A percentile compares a stretch with the other conserved stretches of the same genome.
Conservation (phyloP, 78 protist species). For the Diacronema lutheri region DNA sequence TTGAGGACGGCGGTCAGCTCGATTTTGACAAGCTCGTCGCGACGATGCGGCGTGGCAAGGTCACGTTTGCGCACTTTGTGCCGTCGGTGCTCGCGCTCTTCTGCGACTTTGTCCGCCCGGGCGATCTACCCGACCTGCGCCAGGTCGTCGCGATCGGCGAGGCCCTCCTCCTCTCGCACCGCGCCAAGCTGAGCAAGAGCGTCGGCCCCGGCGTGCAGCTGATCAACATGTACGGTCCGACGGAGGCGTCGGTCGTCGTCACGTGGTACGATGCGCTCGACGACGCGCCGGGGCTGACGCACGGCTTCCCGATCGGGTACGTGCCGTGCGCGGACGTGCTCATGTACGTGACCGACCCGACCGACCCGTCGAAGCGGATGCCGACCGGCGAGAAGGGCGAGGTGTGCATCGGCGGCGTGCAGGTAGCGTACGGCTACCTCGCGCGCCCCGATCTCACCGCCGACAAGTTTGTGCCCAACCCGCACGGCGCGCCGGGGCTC, state of each 20-base stretch:
- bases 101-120: too few species aligned
- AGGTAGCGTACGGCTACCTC: slow-evolving; percentile 18
- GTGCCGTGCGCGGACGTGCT: not conserved
- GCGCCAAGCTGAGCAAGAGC: not conserved
- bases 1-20: too few species aligned
- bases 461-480: not conserved
- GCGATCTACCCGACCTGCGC: too few species aligned
- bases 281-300: not conserved
- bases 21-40: too few species aligned
- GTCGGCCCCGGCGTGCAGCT: not conserved
- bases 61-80: too few species aligned
- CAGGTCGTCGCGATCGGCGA: not conserved
- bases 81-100: too few species aligned
- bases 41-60: too few species aligned
- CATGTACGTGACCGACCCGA: not conserved
- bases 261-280: not conserved
- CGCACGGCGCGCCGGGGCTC: not conserved
- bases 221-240: not conserved
- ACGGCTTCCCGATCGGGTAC: not conserved
- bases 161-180: not conserved
- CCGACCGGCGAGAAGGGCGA: not conserved
- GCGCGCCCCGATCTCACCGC: slow-evolving; percentile 14
- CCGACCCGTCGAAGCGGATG: not conserved
- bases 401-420: slow-evolving; percentile 9
- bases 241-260: not conserved